Conservation (phyloP, 331 rosid genomes). For the Saraca asoca region DNA sequence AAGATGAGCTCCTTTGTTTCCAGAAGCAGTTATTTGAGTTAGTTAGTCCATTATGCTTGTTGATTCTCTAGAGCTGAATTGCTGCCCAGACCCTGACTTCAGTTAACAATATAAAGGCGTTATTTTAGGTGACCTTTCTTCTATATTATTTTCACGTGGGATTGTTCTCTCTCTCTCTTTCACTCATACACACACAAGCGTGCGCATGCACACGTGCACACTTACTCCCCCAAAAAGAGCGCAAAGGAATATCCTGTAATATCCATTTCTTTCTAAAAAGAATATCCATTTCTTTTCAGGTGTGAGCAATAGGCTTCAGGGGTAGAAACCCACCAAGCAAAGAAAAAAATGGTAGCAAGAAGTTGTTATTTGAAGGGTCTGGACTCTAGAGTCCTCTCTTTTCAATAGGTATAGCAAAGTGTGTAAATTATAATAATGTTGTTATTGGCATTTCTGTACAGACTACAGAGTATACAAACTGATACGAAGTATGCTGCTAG, state of each 20-base stretch:
- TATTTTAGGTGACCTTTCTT: slow-evolving; percentile 49
- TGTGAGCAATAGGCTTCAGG: slow-evolving; percentile 37
- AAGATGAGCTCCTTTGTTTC: slow-evolving; percentile 46
- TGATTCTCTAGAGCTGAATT: slow-evolving; percentile 34
- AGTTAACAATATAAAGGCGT: slow-evolving; percentile 30
- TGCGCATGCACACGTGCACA: too few species aligned
- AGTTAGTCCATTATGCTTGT: slow-evolving; percentile 39
- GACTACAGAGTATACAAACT: slow-evolving; percentile 6
- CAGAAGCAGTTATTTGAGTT: slow-evolving; percentile 32
- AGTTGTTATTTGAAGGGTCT: slow-evolving; percentile 21
- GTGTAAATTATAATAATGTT: slow-evolving; percentile 38
- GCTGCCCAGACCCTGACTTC: slow-evolving; percentile 41
- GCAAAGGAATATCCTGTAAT: slow-evolving; percentile 22
- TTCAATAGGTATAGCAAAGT: slow-evolving; percentile 23
- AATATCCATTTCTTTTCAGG: slow-evolving; percentile 45
- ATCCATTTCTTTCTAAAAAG: slow-evolving; percentile 34
- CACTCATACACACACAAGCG: background rate
- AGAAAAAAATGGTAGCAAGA: slow-evolving; percentile 33
- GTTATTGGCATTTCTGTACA: slow-evolving; percentile 39
- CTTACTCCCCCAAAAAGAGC: slow-evolving; percentile 11
- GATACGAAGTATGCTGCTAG: slow-evolving; percentile 32
- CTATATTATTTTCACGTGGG: slow-evolving; percentile 12
- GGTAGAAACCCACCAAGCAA: slow-evolving; percentile 27
- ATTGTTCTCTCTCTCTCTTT: background rate
- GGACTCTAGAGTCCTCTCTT: slow-evolving; percentile 25